Evolutionary conservation across 495 filamentous ascomycete species (phyloP).

Genomic region (Venustampulla echinocandica): DNA sequence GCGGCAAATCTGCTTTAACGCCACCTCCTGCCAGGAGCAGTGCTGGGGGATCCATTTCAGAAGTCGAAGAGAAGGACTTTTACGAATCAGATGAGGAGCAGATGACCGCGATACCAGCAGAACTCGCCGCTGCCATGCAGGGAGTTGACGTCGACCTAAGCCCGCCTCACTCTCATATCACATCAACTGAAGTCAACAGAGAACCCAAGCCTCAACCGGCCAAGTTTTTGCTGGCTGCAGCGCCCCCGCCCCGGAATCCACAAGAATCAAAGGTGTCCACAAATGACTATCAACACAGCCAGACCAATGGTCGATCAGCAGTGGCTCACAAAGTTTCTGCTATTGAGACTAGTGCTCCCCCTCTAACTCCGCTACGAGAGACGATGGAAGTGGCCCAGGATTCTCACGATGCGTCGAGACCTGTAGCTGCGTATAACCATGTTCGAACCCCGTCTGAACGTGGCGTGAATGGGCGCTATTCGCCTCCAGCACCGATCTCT

Average conservation of each 20-base stretch:
- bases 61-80: conserved; percentile 24
- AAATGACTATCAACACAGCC: not conserved
- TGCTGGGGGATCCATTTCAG: conserved; percentile 27
- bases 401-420: conserved; percentile 28
- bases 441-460: conserved; percentile 8
- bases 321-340: not conserved
- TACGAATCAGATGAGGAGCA: conserved; percentile 17
- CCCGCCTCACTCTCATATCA: conserved; percentile 1
- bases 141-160: conserved; percentile 16
- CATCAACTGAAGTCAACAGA: not conserved
- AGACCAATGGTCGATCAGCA: not conserved
- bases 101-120: conserved; percentile 12
- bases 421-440: conserved; percentile 11
- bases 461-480: conserved; percentile 5
- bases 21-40: conserved; percentile 20
- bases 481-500: conserved; percentile 10
- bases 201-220: conserved; percentile 1
- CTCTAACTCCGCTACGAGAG: conserved; percentile 28
- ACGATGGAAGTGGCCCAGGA: conserved; percentile 28
- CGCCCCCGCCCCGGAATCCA: conserved; percentile 10
- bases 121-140: conserved; percentile 19
- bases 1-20: conserved; percentile 15
- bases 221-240: conserved; percentile 11
- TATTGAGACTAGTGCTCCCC: conserved; percentile 21
- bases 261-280: not conserved